phyloP scores from a whole-genome alignment of 257 asterid genomes.

The Primulina eburnea region DNA sequence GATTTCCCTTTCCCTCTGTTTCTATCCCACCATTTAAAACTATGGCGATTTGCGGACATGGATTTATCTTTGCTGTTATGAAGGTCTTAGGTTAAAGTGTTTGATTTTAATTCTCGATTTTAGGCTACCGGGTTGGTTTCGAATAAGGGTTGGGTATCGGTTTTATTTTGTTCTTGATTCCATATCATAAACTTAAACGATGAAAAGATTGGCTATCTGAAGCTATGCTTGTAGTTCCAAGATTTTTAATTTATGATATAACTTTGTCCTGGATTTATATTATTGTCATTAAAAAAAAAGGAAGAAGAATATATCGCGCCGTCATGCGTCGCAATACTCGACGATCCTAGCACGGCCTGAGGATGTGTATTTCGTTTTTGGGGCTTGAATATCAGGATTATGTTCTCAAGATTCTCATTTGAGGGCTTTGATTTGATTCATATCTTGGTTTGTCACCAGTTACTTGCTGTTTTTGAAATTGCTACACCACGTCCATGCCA shows the following conservation, averaged over 20 bases:
- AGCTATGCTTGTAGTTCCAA: background rate
- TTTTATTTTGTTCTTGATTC: no score
- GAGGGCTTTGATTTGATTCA: background rate
- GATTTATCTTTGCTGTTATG: background rate
- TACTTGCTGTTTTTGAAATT: background rate
- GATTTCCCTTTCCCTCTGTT: background rate
- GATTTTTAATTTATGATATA: no score
- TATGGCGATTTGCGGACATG: slow-evolving; percentile 17
- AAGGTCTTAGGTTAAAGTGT: background rate
- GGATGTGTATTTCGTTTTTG: no score
- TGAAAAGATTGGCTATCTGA: background rate
- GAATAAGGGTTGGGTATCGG: background rate
- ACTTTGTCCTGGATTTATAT: background rate
- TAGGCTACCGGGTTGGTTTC: background rate
- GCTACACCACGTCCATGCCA: background rate
- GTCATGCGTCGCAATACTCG: no score
- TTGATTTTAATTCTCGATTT: background rate
- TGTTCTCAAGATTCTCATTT: background rate
- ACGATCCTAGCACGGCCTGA: no score
- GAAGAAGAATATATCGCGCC: no score
- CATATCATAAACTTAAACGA: no score
- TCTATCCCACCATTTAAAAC: background rate
- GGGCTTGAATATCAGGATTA: background rate
- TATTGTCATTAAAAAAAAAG: no score
- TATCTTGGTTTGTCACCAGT: background rate